A percentile compares a stretch with the other conserved stretches of the same genome.
phyloP scores from a whole-genome alignment of 106 monocot genomes.

The Dioscorea alata region DNA sequence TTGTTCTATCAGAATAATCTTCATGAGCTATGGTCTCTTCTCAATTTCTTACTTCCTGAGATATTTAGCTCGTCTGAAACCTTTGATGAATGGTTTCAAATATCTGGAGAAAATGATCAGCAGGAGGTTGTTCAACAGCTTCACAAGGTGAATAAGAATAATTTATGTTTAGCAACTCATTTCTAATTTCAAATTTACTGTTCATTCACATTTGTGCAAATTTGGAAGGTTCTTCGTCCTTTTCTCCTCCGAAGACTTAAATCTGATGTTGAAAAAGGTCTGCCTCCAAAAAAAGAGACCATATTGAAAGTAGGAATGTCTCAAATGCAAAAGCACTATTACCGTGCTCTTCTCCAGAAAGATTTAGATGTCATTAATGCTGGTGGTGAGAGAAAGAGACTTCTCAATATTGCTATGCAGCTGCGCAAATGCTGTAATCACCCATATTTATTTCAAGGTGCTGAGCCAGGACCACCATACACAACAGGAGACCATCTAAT shows the following conservation, averaged over 20 bases:
- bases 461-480: slow-evolving; percentile 83
- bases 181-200: background rate
- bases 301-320: slow-evolving; percentile 99
- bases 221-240: slow-evolving; percentile 77
- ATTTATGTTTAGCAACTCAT: background rate
- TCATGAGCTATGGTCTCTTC: slow-evolving; percentile 95
- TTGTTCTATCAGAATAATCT: slow-evolving; percentile 68
- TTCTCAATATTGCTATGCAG: slow-evolving; percentile 95
- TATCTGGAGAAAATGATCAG: slow-evolving; percentile 97
- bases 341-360: slow-evolving; percentile 87
- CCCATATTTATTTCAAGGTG: slow-evolving; percentile 93
- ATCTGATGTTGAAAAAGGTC: slow-evolving; percentile 93
- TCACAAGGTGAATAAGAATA: slow-evolving; percentile 61
- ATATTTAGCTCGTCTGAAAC: slow-evolving; percentile 97
- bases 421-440: slow-evolving; percentile 91
- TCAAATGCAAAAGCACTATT: slow-evolving; percentile 93
- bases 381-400: slow-evolving; percentile 84
- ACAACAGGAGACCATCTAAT: slow-evolving; percentile 85
- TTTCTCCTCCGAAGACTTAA: slow-evolving; percentile 92
- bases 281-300: slow-evolving; percentile 92
- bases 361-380: slow-evolving; percentile 90
- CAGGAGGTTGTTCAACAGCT: slow-evolving; percentile 99
- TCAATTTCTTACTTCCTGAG: slow-evolving; percentile 92
- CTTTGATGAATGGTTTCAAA: slow-evolving; percentile 98
- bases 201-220: background rate